These are phyloP conservation scores for Platismatia glauca DNA, from an alignment of 495 filamentous ascomycete genomes.

Conservation along the genomic window DNA sequence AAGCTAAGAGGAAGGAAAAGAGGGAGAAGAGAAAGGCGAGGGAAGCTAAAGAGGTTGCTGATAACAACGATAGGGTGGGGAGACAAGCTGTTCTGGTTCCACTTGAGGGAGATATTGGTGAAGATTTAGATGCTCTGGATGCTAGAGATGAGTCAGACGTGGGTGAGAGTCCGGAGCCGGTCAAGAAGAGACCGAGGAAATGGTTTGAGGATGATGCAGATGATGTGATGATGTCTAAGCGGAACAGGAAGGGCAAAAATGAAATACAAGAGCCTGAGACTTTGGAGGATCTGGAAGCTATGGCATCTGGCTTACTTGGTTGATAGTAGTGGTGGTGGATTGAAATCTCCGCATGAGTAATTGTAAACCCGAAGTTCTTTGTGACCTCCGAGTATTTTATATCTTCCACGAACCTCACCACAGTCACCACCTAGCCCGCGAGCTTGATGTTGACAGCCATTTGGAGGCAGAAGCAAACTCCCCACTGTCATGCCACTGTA, in stretches of 20 bases:
- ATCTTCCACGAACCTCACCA: too few relatives aligned
- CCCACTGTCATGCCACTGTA: too few relatives aligned
- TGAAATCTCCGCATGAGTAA: too few relatives aligned
- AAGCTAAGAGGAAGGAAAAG: slow-evolving; percentile 76
- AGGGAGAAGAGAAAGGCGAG: slow-evolving; percentile 73
- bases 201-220: slow-evolving; percentile 34
- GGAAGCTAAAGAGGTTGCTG: slow-evolving; percentile 50
- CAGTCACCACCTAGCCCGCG: too few relatives aligned
- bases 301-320: slow-evolving; percentile 69
- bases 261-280: slow-evolving; percentile 64
- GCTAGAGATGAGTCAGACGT: slow-evolving; percentile 4
- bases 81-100: slow-evolving; percentile 38
- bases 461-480: too few relatives aligned
- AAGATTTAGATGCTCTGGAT: slow-evolving; percentile 16
- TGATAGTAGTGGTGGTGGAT: too few relatives aligned
- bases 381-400: too few relatives aligned
- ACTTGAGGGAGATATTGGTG: slow-evolving; percentile 27
- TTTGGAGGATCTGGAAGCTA: slow-evolving; percentile 78
- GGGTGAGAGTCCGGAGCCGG: neutral
- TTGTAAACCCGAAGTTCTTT: too few relatives aligned
- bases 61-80: slow-evolving; percentile 30
- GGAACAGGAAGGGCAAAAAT: slow-evolving; percentile 42
- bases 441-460: too few relatives aligned
- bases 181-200: slow-evolving; percentile 40
- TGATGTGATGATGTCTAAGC: slow-evolving; percentile 8